Base-by-base conservation (phyloP, 2,329 filamentous ascomycete genomes). In the Furcasterigmium furcatum region DNA sequence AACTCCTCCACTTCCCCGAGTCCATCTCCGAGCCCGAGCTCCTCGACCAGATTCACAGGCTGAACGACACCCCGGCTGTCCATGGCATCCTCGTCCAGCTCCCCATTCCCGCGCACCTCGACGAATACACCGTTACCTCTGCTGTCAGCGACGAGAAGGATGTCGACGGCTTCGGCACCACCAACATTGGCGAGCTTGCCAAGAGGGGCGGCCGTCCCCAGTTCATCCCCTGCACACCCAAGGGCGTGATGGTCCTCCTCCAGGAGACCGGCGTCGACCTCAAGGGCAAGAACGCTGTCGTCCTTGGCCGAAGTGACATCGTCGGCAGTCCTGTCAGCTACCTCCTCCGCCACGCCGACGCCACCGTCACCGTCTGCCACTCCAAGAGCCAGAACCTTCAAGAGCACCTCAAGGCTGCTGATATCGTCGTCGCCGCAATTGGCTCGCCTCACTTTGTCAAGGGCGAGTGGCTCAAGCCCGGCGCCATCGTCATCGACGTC, bases 301-400 rank as follows among this genome's bases (percentile, higher is more conserved):
- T 99, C 14, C 76, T 99, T 41, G 94, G 94, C 41, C 82, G 94
- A 48, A 97, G 92, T 66, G 92, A 99, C 63, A 99, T 99, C 59
- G 94, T 99, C 27, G 94, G 94, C 55, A 95, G 91, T 66, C 94
- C 94, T 16, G 91, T 97, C 62, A 96, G 92, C 74, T 95, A 95
- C 64, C 77, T 99, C 55, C 77, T 99, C 55, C 94, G 91, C 67
- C 95, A 95, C 60, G 92, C 94, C 38, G 88, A 99, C 66, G 94
- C 94, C 38, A 99, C 94, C 24, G 94, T 99, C 55, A 97, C 92
- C 3, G 83, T 96, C 45, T 97, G 94, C 72, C 94, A 99, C 69
- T 96, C 91, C 52, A 87, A 85, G 72, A 97, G 91, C 5, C 69
- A 81, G 48, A 78, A 87, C 56, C 71, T 97, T 32, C 73, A 85